Evolutionary conservation across 2,329 filamentous ascomycete species (phyloP), one percentile per base, ranked within the genome.

Genomic region (Paecilomyces dactylethromorphus): DNA sequence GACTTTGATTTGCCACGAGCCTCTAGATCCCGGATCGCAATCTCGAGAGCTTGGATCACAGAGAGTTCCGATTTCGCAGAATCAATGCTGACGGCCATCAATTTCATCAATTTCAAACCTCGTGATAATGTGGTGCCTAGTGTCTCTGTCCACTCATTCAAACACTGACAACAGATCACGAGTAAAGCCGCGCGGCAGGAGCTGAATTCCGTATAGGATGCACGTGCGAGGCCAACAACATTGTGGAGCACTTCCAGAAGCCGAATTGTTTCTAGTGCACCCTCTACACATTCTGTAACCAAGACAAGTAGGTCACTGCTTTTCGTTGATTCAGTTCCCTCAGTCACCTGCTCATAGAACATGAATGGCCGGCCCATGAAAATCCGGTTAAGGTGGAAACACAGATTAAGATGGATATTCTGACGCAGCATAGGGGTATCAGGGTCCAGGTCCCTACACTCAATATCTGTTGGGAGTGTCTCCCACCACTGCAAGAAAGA

Each of bases 191-290:
- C 81, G 50, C 82, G 80, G 55, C 81, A 83, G 3, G 81, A 80
- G 65, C 79, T 82, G 64, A 83, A 84, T 62, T 84, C 82, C 2
- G 81, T 82, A 63, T 83, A 84, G 0, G 81, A 82, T 2, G 81
- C 80, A 29, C 81, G 77, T 6, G 82, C 81, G 56, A 84, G 79
- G 15, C 81, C 82, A n/a, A 78, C 77, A n/a, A 76, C 79, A 53
- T 78, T 77, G 39, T 78, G 76, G 4, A 84, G 76, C 3, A 78
- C 69, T 49, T 77, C 77, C 60, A 81, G 82, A 3, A 82, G 75
- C 49, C 81, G 77, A 21, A 84, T 74, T 12, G 82, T 78, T 58
- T 78, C 76, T 24, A 82, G 66, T 2, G 82, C 81, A 2, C 81
- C 81, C 57, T 82, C 78, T 8, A 83, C 79, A 58, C 81, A 83